Base-by-base conservation (phyloP, 768 basidiomycete genomes). In the Boletus rex-veris region DNA sequence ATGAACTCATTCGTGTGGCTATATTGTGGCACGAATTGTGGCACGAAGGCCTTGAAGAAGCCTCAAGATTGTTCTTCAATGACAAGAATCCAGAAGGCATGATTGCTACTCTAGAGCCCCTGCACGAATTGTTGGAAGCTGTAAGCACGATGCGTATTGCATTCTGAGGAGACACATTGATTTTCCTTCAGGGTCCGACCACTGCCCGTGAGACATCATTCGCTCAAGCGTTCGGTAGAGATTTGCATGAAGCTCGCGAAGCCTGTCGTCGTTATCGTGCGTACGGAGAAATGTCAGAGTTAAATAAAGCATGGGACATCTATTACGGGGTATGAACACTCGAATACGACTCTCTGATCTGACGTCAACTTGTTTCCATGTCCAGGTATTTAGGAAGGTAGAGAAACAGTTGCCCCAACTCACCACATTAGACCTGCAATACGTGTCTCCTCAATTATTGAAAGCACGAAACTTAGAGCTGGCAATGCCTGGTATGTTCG, bases 11-110 rank as follows among this genome's bases (percentile, higher is more conserved):
- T 54, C 87, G 97, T 18, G 92, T 98, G 7, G 96, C 97, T 7
- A 98, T 99, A 55, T 76, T 99, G 11, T 99, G 97, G 97, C 95
- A 98, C 62, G 97, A 99, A 69, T 76, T 94, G 58, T 99, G 97
- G 97, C 94, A 98, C 63, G 97, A 99, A 73, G 94, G 92, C 16
- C 77, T 99, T 19, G 97, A 99, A 73, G 97, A 99, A 71, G 97
- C 97, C 7, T 97, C 95, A 7, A 82, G 97, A 39, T 74, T 93
- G 43, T 99, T 94, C 75, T 99, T 95, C 77, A 94, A 92, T 10
- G 97, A 98, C 62, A 90, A 92, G 64, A 97, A 99, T 69, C 88
- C 96, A 2, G 90, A 92, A 54, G 97, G 90, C 7, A 99, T 99
- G 97, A 97, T 98, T 62, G 86, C 85, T 21, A 88, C 84, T 12